Conservation (phyloP, 257 asterid genomes). For the Asclepias syriaca region DNA sequence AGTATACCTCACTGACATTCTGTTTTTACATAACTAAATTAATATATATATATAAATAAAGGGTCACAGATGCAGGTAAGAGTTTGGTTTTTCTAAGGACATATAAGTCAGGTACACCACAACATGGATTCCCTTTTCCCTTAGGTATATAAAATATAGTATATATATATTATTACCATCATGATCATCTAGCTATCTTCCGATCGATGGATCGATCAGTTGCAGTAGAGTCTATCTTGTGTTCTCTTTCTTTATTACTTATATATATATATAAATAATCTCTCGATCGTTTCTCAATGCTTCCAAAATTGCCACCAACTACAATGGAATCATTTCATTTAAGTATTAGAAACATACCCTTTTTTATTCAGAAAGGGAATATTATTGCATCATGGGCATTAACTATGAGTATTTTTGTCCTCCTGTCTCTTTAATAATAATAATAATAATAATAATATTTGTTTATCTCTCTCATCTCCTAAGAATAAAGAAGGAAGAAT, state of each 20-base stretch:
- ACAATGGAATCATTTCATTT: conserved; percentile 62
- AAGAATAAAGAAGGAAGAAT: conserved; percentile 24
- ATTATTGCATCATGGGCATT: conserved; percentile 44
- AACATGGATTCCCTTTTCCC: conserved; percentile 78
- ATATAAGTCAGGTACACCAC: conserved; percentile 54
- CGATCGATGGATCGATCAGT: neutral
- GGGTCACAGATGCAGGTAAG: conserved; percentile 23
- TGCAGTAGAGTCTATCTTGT: conserved; percentile 23
- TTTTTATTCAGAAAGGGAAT: conserved; percentile 46
- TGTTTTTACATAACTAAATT: conserved; percentile 21
- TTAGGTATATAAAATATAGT: conserved; percentile 8
- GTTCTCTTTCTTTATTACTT: conserved; percentile 27
- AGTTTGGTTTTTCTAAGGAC: conserved; percentile 23
- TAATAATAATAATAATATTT: no score
- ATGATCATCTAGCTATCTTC: conserved; percentile 7
- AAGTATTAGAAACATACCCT: conserved; percentile 39
- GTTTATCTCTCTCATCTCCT: conserved; percentile 3
- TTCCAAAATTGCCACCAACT: conserved; percentile 89
- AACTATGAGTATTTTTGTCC: conserved; percentile 17
- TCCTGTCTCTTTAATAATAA: conserved; percentile 8
- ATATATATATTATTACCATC: conserved; percentile 23
- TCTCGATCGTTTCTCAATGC: conserved; percentile 43
- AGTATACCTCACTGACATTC: conserved; percentile 49
- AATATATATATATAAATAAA: conserved; percentile 7
- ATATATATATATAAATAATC: neutral